These are phyloP conservation scores for Aspergillus sparsus DNA, from an alignment of 495 filamentous ascomycete genomes.

Conservation along the genomic window DNA sequence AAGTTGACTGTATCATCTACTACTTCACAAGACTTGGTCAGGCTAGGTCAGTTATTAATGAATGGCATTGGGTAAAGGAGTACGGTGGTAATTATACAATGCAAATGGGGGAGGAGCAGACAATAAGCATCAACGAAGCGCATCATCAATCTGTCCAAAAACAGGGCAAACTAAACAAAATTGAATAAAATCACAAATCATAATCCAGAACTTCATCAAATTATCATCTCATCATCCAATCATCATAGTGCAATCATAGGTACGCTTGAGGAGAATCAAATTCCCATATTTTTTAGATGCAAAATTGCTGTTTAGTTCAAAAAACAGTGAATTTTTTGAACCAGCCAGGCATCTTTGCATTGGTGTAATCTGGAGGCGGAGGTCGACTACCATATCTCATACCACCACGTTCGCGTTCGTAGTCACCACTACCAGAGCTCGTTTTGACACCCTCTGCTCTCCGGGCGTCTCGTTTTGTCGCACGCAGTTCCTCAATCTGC, in stretches of 20 bases:
- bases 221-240: slow-evolving; percentile 26
- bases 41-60: neutral
- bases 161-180: slow-evolving; percentile 1
- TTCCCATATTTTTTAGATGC: neutral
- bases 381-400: slow-evolving; percentile 38
- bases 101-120: neutral
- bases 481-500: slow-evolving; percentile 42
- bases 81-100: slow-evolving; percentile 3
- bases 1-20: slow-evolving; percentile 2
- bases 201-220: slow-evolving; percentile 14
- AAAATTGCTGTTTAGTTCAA: slow-evolving; percentile 19
- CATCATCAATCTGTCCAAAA: slow-evolving; percentile 2
- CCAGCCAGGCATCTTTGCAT: slow-evolving; percentile 49
- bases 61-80: neutral
- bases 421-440: slow-evolving; percentile 46
- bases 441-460: slow-evolving; percentile 37
- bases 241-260: too few relatives aligned
- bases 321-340: slow-evolving; percentile 48
- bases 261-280: neutral
- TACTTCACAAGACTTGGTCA: neutral
- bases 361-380: slow-evolving; percentile 29
- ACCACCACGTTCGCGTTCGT: slow-evolving; percentile 46
- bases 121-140: neutral
- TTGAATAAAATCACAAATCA: neutral
- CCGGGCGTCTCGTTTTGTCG: slow-evolving; percentile 34